phyloP scores from a whole-genome alignment of 2,329 filamentous ascomycete species.

The Penicillium sp. region DNA sequence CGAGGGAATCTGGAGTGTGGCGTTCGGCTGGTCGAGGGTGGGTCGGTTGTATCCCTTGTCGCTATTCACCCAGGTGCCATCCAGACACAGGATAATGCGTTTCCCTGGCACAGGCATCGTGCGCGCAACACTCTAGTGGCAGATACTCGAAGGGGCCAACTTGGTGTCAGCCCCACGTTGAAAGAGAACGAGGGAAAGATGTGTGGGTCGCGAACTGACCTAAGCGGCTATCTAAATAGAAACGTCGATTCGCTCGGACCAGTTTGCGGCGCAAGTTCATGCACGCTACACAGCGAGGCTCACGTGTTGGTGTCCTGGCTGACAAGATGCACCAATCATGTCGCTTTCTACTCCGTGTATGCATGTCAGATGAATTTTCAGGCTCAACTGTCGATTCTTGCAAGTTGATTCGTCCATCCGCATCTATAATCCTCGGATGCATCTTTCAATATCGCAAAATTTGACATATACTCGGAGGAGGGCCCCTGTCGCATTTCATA shows the following conservation, averaged over 20 bases:
- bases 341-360: neutral
- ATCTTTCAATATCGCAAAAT: too few species aligned
- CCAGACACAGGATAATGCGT: conserved; percentile 22
- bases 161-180: conserved; percentile 5
- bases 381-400: too few species aligned
- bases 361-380: neutral
- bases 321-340: neutral
- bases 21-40: conserved; percentile 17
- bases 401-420: too few species aligned
- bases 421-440: too few species aligned
- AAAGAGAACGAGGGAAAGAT: neutral
- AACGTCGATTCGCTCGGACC: neutral
- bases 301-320: neutral
- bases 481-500: too few species aligned
- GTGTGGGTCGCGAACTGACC: conserved; percentile 2
- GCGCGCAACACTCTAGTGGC: neutral
- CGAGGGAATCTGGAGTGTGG: conserved; percentile 18
- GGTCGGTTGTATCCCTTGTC: conserved; percentile 23
- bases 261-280: neutral
- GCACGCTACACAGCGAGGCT: neutral
- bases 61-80: conserved; percentile 27
- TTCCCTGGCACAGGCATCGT: conserved; percentile 17
- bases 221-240: conserved; percentile 1
- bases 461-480: too few species aligned
- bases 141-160: neutral